These are phyloP conservation scores for Metschnikowia lochheadii DNA, from an alignment of 805 yeast genomes.

Conservation along the genomic window DNA sequence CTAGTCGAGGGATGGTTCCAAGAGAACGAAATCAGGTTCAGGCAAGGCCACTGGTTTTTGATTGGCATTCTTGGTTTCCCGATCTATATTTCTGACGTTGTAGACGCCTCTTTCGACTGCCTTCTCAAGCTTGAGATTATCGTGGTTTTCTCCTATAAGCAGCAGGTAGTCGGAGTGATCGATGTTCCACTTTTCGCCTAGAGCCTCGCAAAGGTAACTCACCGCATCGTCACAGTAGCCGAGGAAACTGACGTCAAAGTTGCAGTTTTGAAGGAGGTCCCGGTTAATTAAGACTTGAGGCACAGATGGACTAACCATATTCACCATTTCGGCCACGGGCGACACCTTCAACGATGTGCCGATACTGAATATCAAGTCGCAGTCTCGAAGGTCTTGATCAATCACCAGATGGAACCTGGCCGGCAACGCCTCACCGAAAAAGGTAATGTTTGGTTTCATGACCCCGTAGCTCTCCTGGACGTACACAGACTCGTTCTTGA, in stretches of 20 bases:
- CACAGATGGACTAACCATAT: slow-evolving; percentile 61
- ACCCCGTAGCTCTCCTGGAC: slow-evolving; percentile 63
- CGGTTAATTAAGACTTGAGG: slow-evolving; percentile 81
- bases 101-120: neutral
- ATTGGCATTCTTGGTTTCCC: neutral
- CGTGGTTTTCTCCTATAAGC: slow-evolving; percentile 12
- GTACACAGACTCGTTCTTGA: slow-evolving; percentile 26
- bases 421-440: slow-evolving; percentile 85
- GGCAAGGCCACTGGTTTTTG: neutral
- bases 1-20: slow-evolving; percentile 12
- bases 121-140: slow-evolving; percentile 6
- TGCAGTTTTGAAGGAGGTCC: slow-evolving; percentile 70
- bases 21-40: slow-evolving; percentile 14
- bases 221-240: slow-evolving; percentile 86
- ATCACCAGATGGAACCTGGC: slow-evolving; percentile 57
- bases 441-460: slow-evolving; percentile 88
- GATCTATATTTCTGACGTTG: neutral
- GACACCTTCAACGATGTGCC: slow-evolving; percentile 92
- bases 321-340: slow-evolving; percentile 87
- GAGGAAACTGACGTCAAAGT: slow-evolving; percentile 70
- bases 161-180: slow-evolving; percentile 26
- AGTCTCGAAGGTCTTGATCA: slow-evolving; percentile 54
- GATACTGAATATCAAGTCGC: slow-evolving; percentile 78
- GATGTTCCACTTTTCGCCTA: slow-evolving; percentile 32
- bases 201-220: slow-evolving; percentile 44